Evolutionary conservation across 345 rosid genomes (phyloP).

Genomic region (Garcia nutans): DNA sequence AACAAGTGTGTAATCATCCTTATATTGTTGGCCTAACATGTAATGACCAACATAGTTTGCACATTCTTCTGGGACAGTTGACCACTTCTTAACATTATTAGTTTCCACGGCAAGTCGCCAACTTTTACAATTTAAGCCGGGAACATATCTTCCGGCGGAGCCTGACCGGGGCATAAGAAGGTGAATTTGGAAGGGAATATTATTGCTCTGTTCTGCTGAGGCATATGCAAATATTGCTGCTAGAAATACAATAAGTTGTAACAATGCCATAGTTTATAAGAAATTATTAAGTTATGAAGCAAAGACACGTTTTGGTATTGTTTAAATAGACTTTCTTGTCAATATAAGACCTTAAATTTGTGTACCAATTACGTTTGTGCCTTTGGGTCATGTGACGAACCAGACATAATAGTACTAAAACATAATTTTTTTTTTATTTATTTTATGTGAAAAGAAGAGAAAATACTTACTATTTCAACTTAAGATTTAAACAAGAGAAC

Average conservation of each 20-base stretch:
- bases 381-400: no score
- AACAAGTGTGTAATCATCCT: slow-evolving; percentile 40
- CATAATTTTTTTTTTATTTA: no score
- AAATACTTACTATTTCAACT: no score
- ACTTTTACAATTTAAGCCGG: slow-evolving; percentile 43
- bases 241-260: not conserved
- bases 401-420: no score
- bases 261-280: not conserved
- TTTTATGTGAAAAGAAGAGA: no score
- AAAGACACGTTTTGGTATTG: no score
- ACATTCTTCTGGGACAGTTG: slow-evolving; percentile 43
- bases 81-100: slow-evolving; percentile 41
- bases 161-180: slow-evolving; percentile 37
- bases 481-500: no score
- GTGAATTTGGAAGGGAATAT: slow-evolving; percentile 22
- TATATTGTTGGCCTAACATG: slow-evolving; percentile 47
- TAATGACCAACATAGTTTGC: slow-evolving; percentile 34
- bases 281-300: no score
- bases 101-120: slow-evolving; percentile 68
- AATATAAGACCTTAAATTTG: no score
- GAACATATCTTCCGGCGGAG: slow-evolving; percentile 5
- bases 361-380: no score
- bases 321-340: not conserved
- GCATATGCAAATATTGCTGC: not conserved
- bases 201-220: not conserved